Base-by-base conservation (phyloP, 306 rosid species). In the Inga oerstediana region DNA sequence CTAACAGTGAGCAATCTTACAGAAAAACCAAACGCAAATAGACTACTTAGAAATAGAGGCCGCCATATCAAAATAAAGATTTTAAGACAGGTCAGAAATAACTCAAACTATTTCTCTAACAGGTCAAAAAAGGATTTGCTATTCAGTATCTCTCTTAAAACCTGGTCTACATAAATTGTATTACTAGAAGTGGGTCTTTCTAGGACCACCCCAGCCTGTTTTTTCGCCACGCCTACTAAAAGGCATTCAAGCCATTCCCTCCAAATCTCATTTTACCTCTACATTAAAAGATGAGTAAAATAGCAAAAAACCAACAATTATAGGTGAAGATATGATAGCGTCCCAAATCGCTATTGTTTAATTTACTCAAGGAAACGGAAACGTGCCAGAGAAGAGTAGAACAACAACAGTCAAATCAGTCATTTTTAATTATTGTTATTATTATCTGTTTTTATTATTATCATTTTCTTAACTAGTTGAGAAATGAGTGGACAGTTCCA, bases 1-100 rank as follows among this genome's bases (percentile, higher is more conserved):
- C 78, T 24, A 71, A 22, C 27, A n/a, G 70, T 72, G 72, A 72
- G 74, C 27, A 80, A 75, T 59, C 52, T 56, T 68, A 19, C 32
- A 15, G 80, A 78, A 48, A 78, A 73, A 68, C 32, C 11, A 22
- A 41, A 79, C 39, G 45, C 39, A 70, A 61, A 54, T 9, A 1
- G 30, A 79, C 37, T 22, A 46, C 6, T 49, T 30, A 16, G 12
- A 48, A 15, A 74, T n/a, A 34, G 69, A 68, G 62, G 65, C 52
- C 74, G 59, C 69, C 30, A 24, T 74, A 59, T 48, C 52, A 56
- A 74, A 74, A 48, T 16, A 43, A 75, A 35, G 64, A 14, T 30
- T 67, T 27, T 72, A 72, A 56, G 56, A 39, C 74, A 12, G 68
- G 45, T 46, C 22, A 75, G 19, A 34, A 75, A 76, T 10, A 71